Evolutionary conservation across 2,329 filamentous ascomycete species (phyloP), one percentile per base, ranked within the genome.

Genomic region (Epicoccum nigrum): DNA sequence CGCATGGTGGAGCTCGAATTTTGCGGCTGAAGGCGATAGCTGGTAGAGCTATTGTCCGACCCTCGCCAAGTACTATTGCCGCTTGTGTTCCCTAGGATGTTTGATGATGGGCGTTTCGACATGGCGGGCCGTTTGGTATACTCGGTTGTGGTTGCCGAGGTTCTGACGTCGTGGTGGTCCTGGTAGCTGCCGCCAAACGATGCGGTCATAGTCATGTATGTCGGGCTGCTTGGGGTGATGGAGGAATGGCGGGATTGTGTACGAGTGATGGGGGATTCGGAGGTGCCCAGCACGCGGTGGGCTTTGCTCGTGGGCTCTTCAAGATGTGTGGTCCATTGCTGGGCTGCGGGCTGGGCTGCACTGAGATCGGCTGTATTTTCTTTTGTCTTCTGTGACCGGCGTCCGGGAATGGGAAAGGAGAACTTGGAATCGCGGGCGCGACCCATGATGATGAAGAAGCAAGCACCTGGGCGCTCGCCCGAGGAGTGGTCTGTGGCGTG

Each of bases 1-100:
- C 69, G 73, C 59, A 76, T 64, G 27, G 74, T 76, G 8, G 70
- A 72, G 46, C 63, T 74, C 7, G 74, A 77, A 11, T 62, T 59
- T 37, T 71, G 63, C 15, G 65, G 61, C 15, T 65, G 59, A 33
- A 74, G 48, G 19, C 61, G 63, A 32, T 63, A 56, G 55, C 62
- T 67, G 42, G 62, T 40, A 12, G 65, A 61, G 45, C 67, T 73
- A 47, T 62, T 59, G 37, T 67, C 61, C 1, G 72, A 70, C 27
- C 55, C 62, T 6, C 58, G 59, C 9, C 60, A 61, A 6, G 58
- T 64, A 33, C 62, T 63, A 7, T 49, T 59, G 23, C 56, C 51
- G 53, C 60, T 65, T 33, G 48, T 50, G 42, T 46, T 51, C 8
- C 67, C 67, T 34, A 74, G 56, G 7, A 69, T 46, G 44, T 70